Conservation (phyloP, 2,329 filamentous ascomycete species). For the Cladosporium austrohemisphaericum region DNA sequence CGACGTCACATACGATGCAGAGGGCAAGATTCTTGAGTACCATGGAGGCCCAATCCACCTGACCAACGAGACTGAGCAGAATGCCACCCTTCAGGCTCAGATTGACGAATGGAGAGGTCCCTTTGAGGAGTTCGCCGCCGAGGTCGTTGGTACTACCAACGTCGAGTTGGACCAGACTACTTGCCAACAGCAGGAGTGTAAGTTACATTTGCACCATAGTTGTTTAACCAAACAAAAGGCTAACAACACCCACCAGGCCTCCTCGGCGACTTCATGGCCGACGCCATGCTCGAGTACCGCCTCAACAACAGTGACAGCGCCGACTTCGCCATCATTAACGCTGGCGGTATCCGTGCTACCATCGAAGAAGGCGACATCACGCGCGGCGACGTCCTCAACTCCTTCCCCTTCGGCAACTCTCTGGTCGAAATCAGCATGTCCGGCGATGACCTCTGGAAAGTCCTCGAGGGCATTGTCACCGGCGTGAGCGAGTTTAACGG, state of each 20-base stretch:
- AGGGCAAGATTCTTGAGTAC: constrained; percentile 61
- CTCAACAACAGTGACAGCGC: constrained; percentile 46
- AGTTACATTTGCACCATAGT: too few species aligned
- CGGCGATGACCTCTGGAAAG: constrained; percentile 54
- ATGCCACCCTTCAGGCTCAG: constrained; percentile 54
- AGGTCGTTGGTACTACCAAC: constrained; percentile 54
- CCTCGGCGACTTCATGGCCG: constrained; percentile 42
- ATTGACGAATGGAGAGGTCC: constrained; percentile 57
- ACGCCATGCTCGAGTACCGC: constrained; percentile 60
- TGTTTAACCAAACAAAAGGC: too few species aligned
- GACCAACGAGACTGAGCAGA: constrained; percentile 58
- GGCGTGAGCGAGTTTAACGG: constrained; percentile 54
- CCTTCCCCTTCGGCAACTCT: constrained; percentile 64
- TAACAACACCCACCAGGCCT: too few species aligned
- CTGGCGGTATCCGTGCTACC: constrained; percentile 60
- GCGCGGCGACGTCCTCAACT: constrained; percentile 59
- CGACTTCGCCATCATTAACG: constrained; percentile 60
- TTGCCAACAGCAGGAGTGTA: constrained; percentile 58
- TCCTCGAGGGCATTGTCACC: constrained; percentile 58
- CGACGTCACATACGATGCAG: constrained; percentile 59
- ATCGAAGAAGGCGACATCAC: constrained; percentile 61
- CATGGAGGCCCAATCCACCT: constrained; percentile 62
- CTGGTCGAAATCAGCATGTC: constrained; percentile 55
- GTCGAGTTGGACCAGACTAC: constrained; percentile 57
- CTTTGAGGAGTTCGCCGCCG: constrained; percentile 57